phyloP scores from a whole-genome alignment of 2,329 filamentous ascomycete genomes.

The Leptographium galeiforme region DNA sequence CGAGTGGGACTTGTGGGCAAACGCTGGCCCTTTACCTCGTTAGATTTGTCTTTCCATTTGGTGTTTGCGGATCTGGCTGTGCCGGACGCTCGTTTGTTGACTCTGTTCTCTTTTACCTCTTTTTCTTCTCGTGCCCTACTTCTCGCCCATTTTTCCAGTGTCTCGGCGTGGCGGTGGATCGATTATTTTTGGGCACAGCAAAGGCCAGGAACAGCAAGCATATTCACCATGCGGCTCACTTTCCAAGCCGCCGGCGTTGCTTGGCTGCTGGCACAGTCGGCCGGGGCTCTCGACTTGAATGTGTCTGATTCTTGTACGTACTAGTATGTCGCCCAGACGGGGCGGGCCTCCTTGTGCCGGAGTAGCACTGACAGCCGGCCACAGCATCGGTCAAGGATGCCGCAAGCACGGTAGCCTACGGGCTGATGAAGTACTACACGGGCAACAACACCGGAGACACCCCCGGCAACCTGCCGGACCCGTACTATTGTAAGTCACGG shows the following conservation, averaged over 20 bases:
- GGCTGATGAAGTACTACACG: constrained; percentile 31
- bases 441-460: constrained; percentile 46
- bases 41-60: not conserved
- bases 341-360: not conserved
- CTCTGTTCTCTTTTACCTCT: not conserved
- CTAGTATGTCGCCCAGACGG: not conserved
- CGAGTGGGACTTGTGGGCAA: not conserved
- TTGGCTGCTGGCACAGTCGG: constrained; percentile 8
- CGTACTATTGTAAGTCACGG: constrained; percentile 58
- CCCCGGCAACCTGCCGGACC: constrained; percentile 43
- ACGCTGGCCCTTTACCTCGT: too few species aligned
- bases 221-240: not conserved
- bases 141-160: constrained; percentile 2
- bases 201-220: not conserved
- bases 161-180: not conserved
- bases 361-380: constrained; percentile 3
- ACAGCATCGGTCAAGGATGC: constrained; percentile 37
- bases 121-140: constrained; percentile 5
- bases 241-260: constrained; percentile 4
- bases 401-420: constrained; percentile 27
- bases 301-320: not conserved
- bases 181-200: not conserved
- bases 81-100: not conserved
- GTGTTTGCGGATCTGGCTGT: not conserved
- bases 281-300: constrained; percentile 8